phyloP scores from a whole-genome alignment of 202 grass and related monocot species.

The Cymbopogon flexuosus region DNA sequence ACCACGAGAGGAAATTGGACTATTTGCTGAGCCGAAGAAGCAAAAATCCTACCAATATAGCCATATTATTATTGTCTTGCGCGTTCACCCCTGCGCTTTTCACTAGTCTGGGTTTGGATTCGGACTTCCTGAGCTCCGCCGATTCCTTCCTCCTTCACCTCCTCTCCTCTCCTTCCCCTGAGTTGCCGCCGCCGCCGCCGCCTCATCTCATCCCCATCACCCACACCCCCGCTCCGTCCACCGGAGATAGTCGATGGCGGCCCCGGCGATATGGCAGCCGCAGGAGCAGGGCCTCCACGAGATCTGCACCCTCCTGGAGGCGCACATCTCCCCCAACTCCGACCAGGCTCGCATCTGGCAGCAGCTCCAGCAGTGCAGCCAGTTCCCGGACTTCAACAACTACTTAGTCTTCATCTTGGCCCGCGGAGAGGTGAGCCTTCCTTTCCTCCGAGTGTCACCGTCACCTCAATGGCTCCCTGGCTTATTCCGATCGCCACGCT shows the following conservation, averaged over 20 bases:
- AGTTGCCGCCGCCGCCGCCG: background rate
- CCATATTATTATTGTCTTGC: background rate
- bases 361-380: slow-evolving; percentile 89
- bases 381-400: slow-evolving; percentile 99
- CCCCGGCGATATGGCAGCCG: slow-evolving; percentile 70
- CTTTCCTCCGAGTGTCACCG: background rate
- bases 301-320: slow-evolving; percentile 82
- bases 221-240: background rate
- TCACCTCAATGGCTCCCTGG: background rate
- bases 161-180: background rate
- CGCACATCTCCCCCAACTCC: slow-evolving; percentile 90
- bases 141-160: background rate
- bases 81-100: slow-evolving; percentile 1
- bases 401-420: slow-evolving; percentile 87
- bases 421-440: slow-evolving; percentile 49
- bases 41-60: background rate
- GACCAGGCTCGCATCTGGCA: slow-evolving; percentile 89
- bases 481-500: background rate
- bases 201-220: background rate
- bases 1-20: background rate
- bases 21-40: background rate
- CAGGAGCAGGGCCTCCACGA: slow-evolving; percentile 90
- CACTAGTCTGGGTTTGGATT: slow-evolving; percentile 1
- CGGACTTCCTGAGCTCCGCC: background rate
- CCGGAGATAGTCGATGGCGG: slow-evolving; percentile 31